These are phyloP conservation scores for Metschnikowia kofuensis DNA, from an alignment of 805 yeast species.

Conservation along the genomic window DNA sequence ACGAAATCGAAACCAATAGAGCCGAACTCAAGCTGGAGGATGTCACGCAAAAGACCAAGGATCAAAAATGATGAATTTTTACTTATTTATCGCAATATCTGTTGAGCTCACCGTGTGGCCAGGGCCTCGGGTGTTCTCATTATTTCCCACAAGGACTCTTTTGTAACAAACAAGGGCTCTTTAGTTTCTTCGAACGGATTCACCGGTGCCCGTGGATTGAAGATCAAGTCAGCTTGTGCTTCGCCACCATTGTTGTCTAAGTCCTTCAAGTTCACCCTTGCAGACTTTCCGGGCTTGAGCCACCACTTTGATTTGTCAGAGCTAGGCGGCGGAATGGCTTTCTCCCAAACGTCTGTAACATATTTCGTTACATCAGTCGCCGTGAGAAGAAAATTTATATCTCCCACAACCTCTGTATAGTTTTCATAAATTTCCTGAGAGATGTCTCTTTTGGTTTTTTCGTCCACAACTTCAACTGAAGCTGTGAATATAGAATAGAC, in stretches of 20 bases:
- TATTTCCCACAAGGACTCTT: conserved; percentile 16
- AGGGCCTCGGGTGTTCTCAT: not conserved
- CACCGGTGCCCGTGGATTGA: conserved; percentile 66
- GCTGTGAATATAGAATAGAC: conserved; percentile 73
- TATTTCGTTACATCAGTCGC: conserved; percentile 24
- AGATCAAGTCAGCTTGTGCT: conserved; percentile 24
- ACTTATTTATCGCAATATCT: no score
- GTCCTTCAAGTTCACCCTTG: conserved; percentile 58
- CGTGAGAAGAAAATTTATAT: conserved; percentile 35
- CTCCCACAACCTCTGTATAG: conserved; percentile 47
- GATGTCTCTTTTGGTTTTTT: conserved; percentile 51
- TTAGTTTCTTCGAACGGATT: conserved; percentile 67
- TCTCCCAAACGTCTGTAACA: conserved; percentile 27
- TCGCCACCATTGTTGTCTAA: conserved; percentile 29
- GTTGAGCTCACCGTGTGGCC: not conserved
- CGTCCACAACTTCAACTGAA: conserved; percentile 63
- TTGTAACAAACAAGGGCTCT: conserved; percentile 51
- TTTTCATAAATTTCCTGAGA: conserved; percentile 57
- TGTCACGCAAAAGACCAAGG: not conserved
- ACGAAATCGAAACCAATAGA: conserved; percentile 41
- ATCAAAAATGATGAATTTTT: not conserved
- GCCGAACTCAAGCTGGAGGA: conserved; percentile 1
- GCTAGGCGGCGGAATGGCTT: conserved; percentile 82
- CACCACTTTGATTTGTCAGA: conserved; percentile 87
- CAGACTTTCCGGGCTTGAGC: conserved; percentile 74